Base-by-base conservation (phyloP, 345 rosid species). In the Gossypioides kirkii region DNA sequence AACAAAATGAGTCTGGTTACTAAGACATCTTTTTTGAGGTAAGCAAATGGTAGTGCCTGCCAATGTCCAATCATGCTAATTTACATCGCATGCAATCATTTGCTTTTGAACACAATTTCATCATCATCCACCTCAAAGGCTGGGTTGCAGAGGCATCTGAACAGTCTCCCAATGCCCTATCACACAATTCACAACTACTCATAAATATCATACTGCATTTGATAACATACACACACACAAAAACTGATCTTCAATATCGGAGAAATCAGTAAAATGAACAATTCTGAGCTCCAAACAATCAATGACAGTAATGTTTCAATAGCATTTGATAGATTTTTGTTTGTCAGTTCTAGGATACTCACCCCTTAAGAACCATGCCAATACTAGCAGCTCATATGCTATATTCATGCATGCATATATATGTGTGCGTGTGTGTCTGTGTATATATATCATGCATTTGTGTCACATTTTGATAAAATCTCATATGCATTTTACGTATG, bases 91-190 rank as follows among this genome's bases (percentile, higher is more conserved):
- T 53, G 58, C 23, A 43, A 63, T 89, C 91, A 92, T 82, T 90
- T 91, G 83, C 90, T 79, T 80, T 82, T 90, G 88, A 90, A 92
- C 46, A 90, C 89, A 70, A 89, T 89, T 77, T 94, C 97, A 46
- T 94, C 97, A 74, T 94, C 98, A 13, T 94, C 98, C 41, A 92
- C 98, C 63, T 94, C 93, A 56, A 89, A 91, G 69, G 98, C 97
- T 25, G 97, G 98, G 79, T 87, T 94, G 74, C 97, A 94, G 26
- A 92, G 91, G 88, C 98, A 94, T 83, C 97, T 94, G 86, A 94
- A 94, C 17, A 94, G 89, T 85, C 95, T 88, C 23, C 97, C 98
- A 64, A 94, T 90, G 5, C 98, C 97, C 96, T 94, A 91, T 74
- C 26, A 49, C 2, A 25, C 4, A 73, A 77, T 20, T 25, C 11